Conservation (phyloP, 2,329 filamentous ascomycete genomes). For the Sclerotinia trifoliorum region DNA sequence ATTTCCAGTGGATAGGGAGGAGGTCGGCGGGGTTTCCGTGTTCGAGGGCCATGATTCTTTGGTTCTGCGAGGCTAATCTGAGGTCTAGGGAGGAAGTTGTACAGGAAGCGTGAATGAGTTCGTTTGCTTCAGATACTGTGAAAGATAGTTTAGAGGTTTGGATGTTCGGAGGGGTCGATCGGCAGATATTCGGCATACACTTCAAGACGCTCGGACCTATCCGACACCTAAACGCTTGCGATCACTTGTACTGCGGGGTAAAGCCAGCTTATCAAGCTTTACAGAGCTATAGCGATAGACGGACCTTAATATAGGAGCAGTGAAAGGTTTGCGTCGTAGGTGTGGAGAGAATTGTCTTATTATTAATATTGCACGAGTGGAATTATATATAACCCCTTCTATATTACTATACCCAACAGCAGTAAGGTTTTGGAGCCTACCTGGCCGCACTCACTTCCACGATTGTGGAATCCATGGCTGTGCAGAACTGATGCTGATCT, state of each 20-base stretch:
- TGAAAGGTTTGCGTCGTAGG: too few relatives aligned
- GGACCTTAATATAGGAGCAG: too few relatives aligned
- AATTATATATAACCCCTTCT: too few relatives aligned
- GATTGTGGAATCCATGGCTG: background rate
- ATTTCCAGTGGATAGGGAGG: constrained; percentile 81
- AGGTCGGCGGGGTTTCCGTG: constrained; percentile 67
- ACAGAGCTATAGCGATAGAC: too few relatives aligned
- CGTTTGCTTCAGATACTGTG: background rate
- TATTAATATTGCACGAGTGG: too few relatives aligned
- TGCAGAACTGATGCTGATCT: too few relatives aligned
- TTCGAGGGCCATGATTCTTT: constrained; percentile 34
- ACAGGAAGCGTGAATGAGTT: background rate
- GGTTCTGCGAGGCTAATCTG: background rate
- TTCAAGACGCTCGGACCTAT: background rate
- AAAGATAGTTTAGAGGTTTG: background rate
- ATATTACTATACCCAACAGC: too few relatives aligned
- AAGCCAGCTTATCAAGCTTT: too few relatives aligned
- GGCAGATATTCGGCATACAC: background rate
- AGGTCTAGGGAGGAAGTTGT: background rate
- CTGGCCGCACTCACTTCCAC: background rate
- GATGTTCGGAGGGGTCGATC: constrained; percentile 2
- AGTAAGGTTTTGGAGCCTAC: background rate
- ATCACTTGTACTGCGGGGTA: too few relatives aligned
- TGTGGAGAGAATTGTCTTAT: too few relatives aligned
- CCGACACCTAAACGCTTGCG: background rate